Evolutionary conservation across 2,329 filamentous ascomycete genomes (phyloP), one percentile per base, ranked within the genome.

Genomic region (Penicillium capsulatum): DNA sequence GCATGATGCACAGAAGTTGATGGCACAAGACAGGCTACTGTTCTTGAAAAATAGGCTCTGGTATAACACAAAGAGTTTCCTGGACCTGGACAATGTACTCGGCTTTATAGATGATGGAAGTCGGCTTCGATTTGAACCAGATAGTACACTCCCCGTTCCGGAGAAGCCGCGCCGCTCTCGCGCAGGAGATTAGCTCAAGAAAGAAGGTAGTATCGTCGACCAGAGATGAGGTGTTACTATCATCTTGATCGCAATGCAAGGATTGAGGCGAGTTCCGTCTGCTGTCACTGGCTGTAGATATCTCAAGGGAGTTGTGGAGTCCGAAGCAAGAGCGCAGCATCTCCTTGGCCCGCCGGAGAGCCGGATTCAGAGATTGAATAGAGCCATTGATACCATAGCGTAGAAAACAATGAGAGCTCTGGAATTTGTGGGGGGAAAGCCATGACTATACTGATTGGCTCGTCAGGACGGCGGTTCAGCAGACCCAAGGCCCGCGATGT

Each of bases 331-430:
- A 39, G 11, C 35, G 13, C 34, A 38, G 13, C 20, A 24, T 24
- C 15, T 10, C 31, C 54, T 55, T 56, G 50, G 53, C 50, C 53
- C 53, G 52, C 32, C 52, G 48, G 53, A 52, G 41, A 26, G 33
- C 53, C 48, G 48, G 31, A 17, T 30, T 7, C 10, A 3, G 14
- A 20, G 26, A 32, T 5, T 15, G 3, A 17, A 13, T 2, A 16
- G 10, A 4, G 10, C 22, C 27, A 9, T 2, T 26, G 14, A 22
- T 22, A 5, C 6, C n/a, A 22, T 7, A 26, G 17, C 22, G 13
- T 31, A 24, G n/a, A 27, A 5, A 9, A 22, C 19, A 5, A 22
- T 22, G 19, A 22, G 5, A 5, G 9, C 9, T 22, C 9, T 22
- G 19, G 19, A 22, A 22, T 5, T 22, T 9, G 19, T 22, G 19